Evolutionary conservation across 108 stramenopile species (phyloP).

Genomic region (Nitzschia palea): DNA sequence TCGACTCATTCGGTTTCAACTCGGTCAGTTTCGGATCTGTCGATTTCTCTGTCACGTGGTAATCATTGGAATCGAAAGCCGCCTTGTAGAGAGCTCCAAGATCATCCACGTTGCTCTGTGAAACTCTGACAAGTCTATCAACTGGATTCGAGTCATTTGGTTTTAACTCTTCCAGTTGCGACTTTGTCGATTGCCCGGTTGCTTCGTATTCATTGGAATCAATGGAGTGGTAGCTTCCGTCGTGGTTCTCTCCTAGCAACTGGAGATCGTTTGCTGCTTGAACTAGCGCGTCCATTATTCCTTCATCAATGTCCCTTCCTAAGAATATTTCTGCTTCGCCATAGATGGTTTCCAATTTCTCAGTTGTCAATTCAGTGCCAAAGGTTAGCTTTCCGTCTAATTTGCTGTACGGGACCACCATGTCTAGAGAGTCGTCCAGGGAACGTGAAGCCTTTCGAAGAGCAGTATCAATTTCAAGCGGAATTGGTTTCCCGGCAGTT

Average conservation of each 20-base stretch:
- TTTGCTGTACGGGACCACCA: background rate
- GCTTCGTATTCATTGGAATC: background rate
- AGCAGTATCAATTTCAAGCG: slow-evolving; percentile 6
- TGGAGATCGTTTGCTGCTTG: background rate
- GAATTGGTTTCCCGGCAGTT: background rate
- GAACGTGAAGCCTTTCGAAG: slow-evolving; percentile 7
- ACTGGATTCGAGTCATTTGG: no score
- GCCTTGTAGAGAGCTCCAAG: slow-evolving; percentile 10
- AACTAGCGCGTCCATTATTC: background rate
- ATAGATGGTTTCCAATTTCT: background rate
- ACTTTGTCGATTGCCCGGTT: background rate
- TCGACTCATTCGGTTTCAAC: no score
- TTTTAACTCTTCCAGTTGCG: no score
- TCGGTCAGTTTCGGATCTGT: no score
- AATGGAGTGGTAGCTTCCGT: slow-evolving; percentile 1
- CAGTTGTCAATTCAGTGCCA: background rate
- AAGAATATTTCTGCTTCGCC: slow-evolving; percentile 5
- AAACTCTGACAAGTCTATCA: slow-evolving; percentile 1
- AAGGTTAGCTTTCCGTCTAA: background rate
- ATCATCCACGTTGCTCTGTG: slow-evolving; percentile 11
- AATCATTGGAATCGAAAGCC: no score
- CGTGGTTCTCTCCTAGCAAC: background rate
- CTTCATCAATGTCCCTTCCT: slow-evolving; percentile 6
- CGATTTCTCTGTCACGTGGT: no score
- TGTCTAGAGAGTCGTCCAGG: background rate